These are phyloP conservation scores for Colletotrichum orchidophilum DNA, from an alignment of 2,329 filamentous ascomycete genomes.

Conservation along the genomic window DNA sequence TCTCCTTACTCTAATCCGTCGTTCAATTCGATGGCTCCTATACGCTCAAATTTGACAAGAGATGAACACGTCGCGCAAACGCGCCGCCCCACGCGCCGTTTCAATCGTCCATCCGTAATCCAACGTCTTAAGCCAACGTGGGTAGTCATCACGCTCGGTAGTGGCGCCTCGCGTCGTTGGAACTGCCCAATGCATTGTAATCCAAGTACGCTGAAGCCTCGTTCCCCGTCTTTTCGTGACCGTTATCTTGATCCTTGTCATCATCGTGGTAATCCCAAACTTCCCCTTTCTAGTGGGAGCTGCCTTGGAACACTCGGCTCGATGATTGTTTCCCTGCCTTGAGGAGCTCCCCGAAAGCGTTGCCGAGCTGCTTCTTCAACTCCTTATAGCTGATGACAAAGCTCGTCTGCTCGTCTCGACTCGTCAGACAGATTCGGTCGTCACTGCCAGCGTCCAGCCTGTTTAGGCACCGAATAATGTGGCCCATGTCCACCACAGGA, in stretches of 20 bases:
- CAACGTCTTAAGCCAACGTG: constrained; percentile 11
- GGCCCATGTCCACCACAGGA: constrained; percentile 85
- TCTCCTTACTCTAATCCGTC: constrained; percentile 1
- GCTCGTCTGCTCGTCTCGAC: constrained; percentile 88
- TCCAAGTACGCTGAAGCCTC: background rate
- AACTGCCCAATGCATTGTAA: background rate
- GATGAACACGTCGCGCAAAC: background rate
- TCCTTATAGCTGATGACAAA: constrained; percentile 93
- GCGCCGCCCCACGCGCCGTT: background rate
- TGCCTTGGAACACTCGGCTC: constrained; percentile 43
- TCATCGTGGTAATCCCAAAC: background rate
- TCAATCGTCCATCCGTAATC: background rate
- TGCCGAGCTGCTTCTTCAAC: constrained; percentile 72
- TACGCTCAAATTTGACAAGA: background rate
- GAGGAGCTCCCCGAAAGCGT: constrained; percentile 67
- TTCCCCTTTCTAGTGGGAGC: constrained; percentile 36
- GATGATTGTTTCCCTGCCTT: constrained; percentile 52
- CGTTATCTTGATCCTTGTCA: background rate
- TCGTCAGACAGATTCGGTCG: constrained; percentile 86
- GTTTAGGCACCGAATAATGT: constrained; percentile 87
- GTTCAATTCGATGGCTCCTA: background rate
- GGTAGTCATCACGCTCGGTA: background rate
- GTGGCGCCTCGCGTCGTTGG: background rate
- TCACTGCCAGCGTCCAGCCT: constrained; percentile 91
- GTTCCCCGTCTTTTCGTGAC: background rate